Conservation (phyloP, 148 eudicot genomes). For the Dysphania ambrosioides region DNA sequence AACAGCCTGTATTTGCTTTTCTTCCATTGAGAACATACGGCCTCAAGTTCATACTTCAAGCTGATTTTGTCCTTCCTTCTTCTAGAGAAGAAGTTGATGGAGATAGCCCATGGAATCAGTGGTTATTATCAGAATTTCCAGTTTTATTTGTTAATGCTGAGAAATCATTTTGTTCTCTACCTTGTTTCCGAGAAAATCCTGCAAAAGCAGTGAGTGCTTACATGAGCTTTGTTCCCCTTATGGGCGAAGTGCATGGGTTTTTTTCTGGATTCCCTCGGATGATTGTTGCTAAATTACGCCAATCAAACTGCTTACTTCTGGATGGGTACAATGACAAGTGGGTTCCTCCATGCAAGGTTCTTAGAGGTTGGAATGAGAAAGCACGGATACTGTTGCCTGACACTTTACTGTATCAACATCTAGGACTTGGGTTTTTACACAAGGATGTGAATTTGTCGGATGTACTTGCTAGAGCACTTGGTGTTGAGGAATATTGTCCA, state of each 20-base stretch:
- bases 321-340: conserved; percentile 60
- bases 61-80: conserved; percentile 97
- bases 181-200: conserved; percentile 59
- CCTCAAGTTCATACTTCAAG: conserved; percentile 89
- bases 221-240: conserved; percentile 89
- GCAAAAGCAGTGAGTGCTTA: conserved; percentile 75
- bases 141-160: conserved; percentile 72
- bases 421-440: conserved; percentile 74
- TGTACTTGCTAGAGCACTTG: conserved; percentile 71
- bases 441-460: conserved; percentile 64
- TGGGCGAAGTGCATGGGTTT: conserved; percentile 93
- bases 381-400: conserved; percentile 63
- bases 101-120: conserved; percentile 96
- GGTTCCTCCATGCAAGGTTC: conserved; percentile 91
- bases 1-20: conserved; percentile 95
- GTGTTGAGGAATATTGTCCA: conserved; percentile 82
- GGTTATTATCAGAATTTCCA: conserved; percentile 88
- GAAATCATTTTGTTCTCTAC: conserved; percentile 62
- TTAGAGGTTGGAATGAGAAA: conserved; percentile 73
- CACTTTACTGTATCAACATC: conserved; percentile 55
- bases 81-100: conserved; percentile 99
- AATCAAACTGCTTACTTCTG: conserved; percentile 73
- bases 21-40: conserved; percentile 96
- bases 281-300: conserved; percentile 77
- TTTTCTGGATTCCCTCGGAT: conserved; percentile 80